phyloP scores from a whole-genome alignment of 148 eudicot genomes.

The Linanthus parryae region DNA sequence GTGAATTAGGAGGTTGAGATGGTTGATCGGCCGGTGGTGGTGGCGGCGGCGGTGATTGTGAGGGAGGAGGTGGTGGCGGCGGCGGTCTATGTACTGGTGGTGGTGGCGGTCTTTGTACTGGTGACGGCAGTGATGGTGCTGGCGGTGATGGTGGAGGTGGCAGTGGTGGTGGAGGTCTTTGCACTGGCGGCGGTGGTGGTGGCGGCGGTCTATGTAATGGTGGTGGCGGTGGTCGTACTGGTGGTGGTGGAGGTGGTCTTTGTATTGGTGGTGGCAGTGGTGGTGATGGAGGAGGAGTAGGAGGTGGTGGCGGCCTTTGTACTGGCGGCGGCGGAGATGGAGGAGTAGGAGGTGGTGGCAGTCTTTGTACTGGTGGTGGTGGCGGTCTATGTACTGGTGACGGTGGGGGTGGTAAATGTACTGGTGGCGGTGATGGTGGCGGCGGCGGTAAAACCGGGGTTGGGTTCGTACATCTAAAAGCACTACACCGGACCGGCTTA shows the following conservation, averaged over 20 bases:
- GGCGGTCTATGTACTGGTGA: background rate
- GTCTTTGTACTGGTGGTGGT: background rate
- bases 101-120: constrained; percentile 2
- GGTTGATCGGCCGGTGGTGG: too few relatives aligned
- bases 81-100: background rate
- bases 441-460: background rate
- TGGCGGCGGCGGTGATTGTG: background rate
- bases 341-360: background rate
- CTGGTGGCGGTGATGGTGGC: background rate
- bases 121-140: background rate
- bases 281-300: background rate
- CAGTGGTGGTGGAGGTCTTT: background rate
- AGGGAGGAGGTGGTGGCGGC: background rate
- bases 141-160: constrained; percentile 5
- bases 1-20: too few relatives aligned
- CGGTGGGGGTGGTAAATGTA: background rate
- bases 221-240: too few relatives aligned
- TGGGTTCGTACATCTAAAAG: background rate
- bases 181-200: background rate
- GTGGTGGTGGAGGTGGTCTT: background rate
- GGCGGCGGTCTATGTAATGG: too few relatives aligned
- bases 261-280: background rate
- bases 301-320: background rate
- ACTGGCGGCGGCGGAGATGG: background rate
- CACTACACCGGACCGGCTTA: constrained; percentile 4